Evolutionary conservation across 306 rosid genomes (phyloP), one percentile per base, ranked within the genome.

Genomic region (Purshia tridentata): DNA sequence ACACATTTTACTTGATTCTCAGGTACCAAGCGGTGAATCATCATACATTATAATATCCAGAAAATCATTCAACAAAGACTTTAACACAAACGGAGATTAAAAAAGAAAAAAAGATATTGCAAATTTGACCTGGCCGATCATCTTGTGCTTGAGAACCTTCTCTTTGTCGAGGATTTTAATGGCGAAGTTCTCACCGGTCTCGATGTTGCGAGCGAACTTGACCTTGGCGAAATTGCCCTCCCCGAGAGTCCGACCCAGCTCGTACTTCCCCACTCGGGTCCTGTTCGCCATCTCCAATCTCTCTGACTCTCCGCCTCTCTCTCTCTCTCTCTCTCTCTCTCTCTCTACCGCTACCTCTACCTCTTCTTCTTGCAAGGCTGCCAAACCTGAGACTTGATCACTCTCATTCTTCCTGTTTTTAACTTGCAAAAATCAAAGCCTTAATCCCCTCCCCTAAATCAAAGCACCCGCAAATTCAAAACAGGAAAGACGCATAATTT

Each of bases 301-400:
- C 73, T 42, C 15, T 22, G 12, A 9, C 12, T 47, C 19, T n/a
- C 3, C 29, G 39, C 14, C 13, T 4, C 72, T 20, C 39, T 52
- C 78, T 66, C 65, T 75, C 69, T 66, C 65, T 29, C 69, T 51
- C 52, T 65, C 72, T 72, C 62, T 39, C 69, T 68, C 62, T 23
- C 72, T 11, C 37, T 20, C 61, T 5, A 0, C 23, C 12, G 7
- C 47, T 45, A 74, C 59, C 92, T 81, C 57, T 45, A 79, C 61
- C 98, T 81, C 90, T 93, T 93, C 98, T 91, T 93, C 93, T 93
- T 93, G 55, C 97, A 88, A 0, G 98, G 98, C 54, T 90, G 98
- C 98, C 98, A 93, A 0, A 93, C 93, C 79, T 84, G 92, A 71
- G 92, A 93, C 87, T 93, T 93, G 0, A 80, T 69, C 49, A 90